Percentiles rank a stretch among this genome's conserved stretches.
Conservation (phyloP, 768 basidiomycete species). For the Lactifluus volemus region DNA sequence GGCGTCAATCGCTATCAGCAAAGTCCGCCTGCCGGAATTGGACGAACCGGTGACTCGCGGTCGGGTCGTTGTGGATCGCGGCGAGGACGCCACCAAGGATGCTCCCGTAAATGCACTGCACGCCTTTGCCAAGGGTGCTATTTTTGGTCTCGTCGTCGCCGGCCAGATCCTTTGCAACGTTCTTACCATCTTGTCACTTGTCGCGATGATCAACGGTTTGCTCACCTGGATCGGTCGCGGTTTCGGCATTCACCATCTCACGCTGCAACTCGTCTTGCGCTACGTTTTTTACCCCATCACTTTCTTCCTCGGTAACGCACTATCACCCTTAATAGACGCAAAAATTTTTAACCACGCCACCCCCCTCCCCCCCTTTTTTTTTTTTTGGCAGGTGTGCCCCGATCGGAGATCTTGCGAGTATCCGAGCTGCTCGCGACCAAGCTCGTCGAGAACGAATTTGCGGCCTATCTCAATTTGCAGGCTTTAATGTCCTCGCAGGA, state of each 20-base stretch:
- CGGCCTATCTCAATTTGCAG: slow-evolving; percentile 57
- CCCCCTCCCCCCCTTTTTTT: background rate
- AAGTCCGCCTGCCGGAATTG: slow-evolving; percentile 74
- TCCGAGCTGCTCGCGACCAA: slow-evolving; percentile 79
- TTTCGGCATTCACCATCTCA: slow-evolving; percentile 75
- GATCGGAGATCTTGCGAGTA: slow-evolving; percentile 71
- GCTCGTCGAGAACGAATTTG: slow-evolving; percentile 81
- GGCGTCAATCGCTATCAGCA: slow-evolving; percentile 87
- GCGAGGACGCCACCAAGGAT: slow-evolving; percentile 41
- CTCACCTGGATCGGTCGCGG: slow-evolving; percentile 85
- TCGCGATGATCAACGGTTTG: slow-evolving; percentile 74
- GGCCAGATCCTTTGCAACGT: slow-evolving; percentile 87
- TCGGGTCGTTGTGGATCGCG: slow-evolving; percentile 70
- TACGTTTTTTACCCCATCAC: slow-evolving; percentile 86
- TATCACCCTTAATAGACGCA: background rate
- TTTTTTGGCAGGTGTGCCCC: slow-evolving; percentile 53
- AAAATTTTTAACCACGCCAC: too few relatives aligned
- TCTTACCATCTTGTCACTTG: slow-evolving; percentile 74
- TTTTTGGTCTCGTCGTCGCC: slow-evolving; percentile 79
- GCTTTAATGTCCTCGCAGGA: slow-evolving; percentile 35
- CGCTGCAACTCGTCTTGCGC: slow-evolving; percentile 74
- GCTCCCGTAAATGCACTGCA: slow-evolving; percentile 73
- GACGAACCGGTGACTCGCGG: slow-evolving; percentile 86
- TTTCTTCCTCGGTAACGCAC: slow-evolving; percentile 50
- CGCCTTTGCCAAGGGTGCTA: slow-evolving; percentile 79